Evolutionary conservation across 768 basidiomycete species (phyloP), one percentile per base, ranked within the genome.

Genomic region (Suillus subaureus): DNA sequence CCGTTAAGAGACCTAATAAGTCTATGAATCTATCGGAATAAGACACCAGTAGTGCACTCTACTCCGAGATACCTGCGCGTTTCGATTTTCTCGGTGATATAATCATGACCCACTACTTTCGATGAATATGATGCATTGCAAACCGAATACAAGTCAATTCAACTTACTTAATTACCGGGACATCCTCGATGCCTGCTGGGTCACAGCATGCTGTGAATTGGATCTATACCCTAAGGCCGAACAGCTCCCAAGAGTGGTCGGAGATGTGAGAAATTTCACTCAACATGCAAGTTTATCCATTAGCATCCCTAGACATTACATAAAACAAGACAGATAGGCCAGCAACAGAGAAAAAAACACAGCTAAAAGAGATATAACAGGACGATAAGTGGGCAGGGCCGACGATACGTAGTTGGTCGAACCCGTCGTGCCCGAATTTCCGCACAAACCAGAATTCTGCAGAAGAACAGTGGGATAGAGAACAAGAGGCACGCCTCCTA

Each of bases 401-500:
- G 62, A 62, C 1, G 70, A 77, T 47, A 33, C 2, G 26, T 61
- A 54, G 5, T 52, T 42, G 5, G 65, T 26, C 28, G 62, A 61
- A 61, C 28, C 39, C 7, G 56, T 33, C 23, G 37, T 13, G 33
- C 12, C 58, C 18, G 12, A 45, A 47, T 71, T 66, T 9, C 74
- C 79, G 66, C 83, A 84, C 45, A 84, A 42, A 26, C 79, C 78
- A 13, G 81, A 83, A 33, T 71, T 74, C 33, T 72, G 18, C 28
- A 84, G 71, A 21, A 74, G 49, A 49, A 45, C 61, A 57, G 78
- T 71, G 6, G 85, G 86, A 3, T 85, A 76, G 31, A 91, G 81
- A 61, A 92, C 79, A 45, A 83, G 81, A 3, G 91, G 82, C 18
- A 80, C 78, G 42, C 90, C 91, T 33, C 91, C 91, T 61, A 78